Evolutionary conservation across 2,329 filamentous ascomycete species (phyloP), one percentile per base, ranked within the genome.

Genomic region (Beauveria bassiana): DNA sequence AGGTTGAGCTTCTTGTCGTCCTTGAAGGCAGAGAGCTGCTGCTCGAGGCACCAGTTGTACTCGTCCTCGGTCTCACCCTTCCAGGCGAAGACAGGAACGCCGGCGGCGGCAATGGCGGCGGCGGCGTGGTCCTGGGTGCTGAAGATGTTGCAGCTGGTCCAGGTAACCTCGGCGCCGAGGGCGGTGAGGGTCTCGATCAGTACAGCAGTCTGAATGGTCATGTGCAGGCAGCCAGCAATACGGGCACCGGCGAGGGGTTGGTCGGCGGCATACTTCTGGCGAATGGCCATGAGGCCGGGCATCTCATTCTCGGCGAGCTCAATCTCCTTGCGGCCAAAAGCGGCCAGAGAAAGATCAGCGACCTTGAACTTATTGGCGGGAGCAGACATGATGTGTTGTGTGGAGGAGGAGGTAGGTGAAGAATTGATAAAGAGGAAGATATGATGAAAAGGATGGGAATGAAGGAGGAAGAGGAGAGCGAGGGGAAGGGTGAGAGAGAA

Each of bases 131-230:
- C 95, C 81, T 97, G 93, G 71, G 93, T 98, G 77, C 90, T 95
- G 89, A 97, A 99, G 80, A 99, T 98, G 87, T 99, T 98, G 89
- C 95, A 99, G 71, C 90, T 95, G 65, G 93, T 90, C 95, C 95
- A 98, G 75, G 95, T 99, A 72, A 98, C 90, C 86, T 98, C 95
- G 72, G 95, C 95, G 81, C 95, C 95, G 72, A 99, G 91, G 70
- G 88, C 83, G 73, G 85, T 90, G 75, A 99, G 88, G 68, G 95
- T 99, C 88, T 99, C 95, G 79, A 99, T 99, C 73, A 99, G 88
- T 74, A 99, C 95, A 71, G 95, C 95, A 68, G 95, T 99, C 85
- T 99, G 95, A 81, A 99, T 98, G 77, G 95, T 98, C 93, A 96
- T 97, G 88, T 97, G 93, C 77, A 98, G 84, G 81, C 95, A 98